Base-by-base conservation (phyloP, 2,329 filamentous ascomycete species). In the Lachnellula occidentalis region DNA sequence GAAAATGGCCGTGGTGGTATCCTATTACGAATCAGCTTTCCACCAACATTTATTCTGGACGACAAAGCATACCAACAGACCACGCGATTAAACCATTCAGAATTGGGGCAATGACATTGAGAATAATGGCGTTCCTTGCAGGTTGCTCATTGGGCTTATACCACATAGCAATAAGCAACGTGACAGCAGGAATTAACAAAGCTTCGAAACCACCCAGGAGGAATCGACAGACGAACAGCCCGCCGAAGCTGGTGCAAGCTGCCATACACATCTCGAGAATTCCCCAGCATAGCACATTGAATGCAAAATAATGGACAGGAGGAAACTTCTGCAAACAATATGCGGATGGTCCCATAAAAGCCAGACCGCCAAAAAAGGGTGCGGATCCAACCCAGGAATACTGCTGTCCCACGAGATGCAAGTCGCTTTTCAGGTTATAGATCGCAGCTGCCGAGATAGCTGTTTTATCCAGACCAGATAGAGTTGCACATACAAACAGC, bases 121-220 rank as follows among this genome's bases (percentile, higher is more conserved):
- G 57, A 39, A 61, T 64, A 45, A 66, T 62, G 47, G 52, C 42
- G 39, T 49, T 54, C n/a, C 81, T 73, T 27, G 79, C 65, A 0
- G 80, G 53, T 34, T 84, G 81, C 60, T 85, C 80, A 3, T 73
- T 72, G 56, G 74, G 72, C 57, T 74, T 76, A 54, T 80, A 80
- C 76, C 76, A 81, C 72, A 78, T 78, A 2, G 74, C 72, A 1
- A 78, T 80, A 51, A 81, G 75, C 1, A 82, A 68, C 34, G 80
- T 78, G 31, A 82, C 70, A 39, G 74, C 74, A 0, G 80, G 79
- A 0, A 77, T 75, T 5, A 82, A 74, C 9, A 74, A 75, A 9
- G 74, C 71, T 62, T 83, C 80, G 54, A 81, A 80, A 41, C 74
- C 53, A 5, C 79, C 80, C 0, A 82, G 70, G 0, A 82, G 64